A percentile compares a stretch with the other conserved stretches of the same genome.
These are phyloP conservation scores for Balakata baccata DNA, from an alignment of 345 rosid genomes.

Conservation along the genomic window DNA sequence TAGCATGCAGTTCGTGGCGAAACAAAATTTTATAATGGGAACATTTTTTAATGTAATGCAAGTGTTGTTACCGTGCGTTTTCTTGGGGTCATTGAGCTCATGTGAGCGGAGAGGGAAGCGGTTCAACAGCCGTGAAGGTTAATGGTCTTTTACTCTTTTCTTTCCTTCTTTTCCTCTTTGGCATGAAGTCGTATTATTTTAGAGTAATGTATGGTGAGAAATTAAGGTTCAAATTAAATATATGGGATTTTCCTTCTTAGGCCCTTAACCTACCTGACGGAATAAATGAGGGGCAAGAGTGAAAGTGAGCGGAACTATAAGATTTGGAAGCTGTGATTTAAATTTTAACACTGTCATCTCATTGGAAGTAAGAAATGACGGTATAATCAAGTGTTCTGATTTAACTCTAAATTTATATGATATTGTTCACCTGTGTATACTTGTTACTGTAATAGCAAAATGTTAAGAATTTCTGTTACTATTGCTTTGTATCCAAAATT, in stretches of 20 bases:
- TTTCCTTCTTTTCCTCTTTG: too few species aligned
- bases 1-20: conserved; percentile 13
- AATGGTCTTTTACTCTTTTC: too few species aligned
- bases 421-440: too few species aligned
- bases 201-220: neutral
- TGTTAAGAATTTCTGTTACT: neutral
- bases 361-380: too few species aligned
- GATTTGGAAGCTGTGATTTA: too few species aligned
- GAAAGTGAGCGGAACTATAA: too few species aligned
- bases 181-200: neutral
- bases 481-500: neutral
- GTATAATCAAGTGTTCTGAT: neutral
- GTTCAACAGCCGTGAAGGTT: neutral
- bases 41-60: conserved; percentile 10
- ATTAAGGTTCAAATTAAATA: too few species aligned
- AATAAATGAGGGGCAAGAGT: too few species aligned
- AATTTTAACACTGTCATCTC: too few species aligned
- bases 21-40: conserved; percentile 10
- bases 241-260: too few species aligned
- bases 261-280: too few species aligned
- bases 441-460: neutral
- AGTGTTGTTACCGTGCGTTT: neutral
- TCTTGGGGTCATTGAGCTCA: conserved; percentile 8
- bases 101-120: neutral
- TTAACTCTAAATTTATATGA: too few species aligned